A percentile compares a stretch with the other conserved stretches of the same genome.
Conservation (phyloP, 2,329 filamentous ascomycete genomes). For the Raffaelea albimanens region DNA sequence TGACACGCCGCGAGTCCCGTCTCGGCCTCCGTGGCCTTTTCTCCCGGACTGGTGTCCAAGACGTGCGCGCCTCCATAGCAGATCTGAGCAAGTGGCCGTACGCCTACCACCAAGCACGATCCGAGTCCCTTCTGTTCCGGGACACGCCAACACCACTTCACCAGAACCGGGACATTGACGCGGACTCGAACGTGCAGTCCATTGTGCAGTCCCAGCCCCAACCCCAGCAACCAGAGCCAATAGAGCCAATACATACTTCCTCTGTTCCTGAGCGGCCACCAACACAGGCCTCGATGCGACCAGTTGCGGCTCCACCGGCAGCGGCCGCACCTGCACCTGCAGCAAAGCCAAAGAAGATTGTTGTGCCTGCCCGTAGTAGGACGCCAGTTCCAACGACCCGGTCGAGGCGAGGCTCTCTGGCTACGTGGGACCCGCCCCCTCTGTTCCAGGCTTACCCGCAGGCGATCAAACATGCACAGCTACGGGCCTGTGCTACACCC, state of each 20-base stretch:
- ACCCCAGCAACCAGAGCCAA: neutral
- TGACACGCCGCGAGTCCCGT: slow-evolving; percentile 39
- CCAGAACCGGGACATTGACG: too few relatives aligned
- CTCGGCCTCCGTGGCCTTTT: slow-evolving; percentile 44
- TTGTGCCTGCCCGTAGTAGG: slow-evolving; percentile 13
- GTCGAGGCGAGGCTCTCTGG: slow-evolving; percentile 22
- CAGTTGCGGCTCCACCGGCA: neutral
- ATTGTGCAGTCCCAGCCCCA: too few relatives aligned
- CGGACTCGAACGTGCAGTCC: too few relatives aligned
- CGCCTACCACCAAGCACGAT: slow-evolving; percentile 22
- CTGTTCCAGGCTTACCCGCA: slow-evolving; percentile 84
- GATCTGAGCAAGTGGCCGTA: slow-evolving; percentile 36
- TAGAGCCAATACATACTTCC: neutral
- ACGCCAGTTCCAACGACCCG: slow-evolving; percentile 10
- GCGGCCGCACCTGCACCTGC: neutral
- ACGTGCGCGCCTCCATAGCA: slow-evolving; percentile 34
- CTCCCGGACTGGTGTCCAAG: slow-evolving; percentile 14
- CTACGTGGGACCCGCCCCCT: slow-evolving; percentile 59
- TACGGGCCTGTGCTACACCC: slow-evolving; percentile 58
- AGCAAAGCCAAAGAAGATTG: slow-evolving; percentile 17
- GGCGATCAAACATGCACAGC: slow-evolving; percentile 62
- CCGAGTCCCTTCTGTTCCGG: slow-evolving; percentile 24
- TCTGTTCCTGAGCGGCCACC: neutral
- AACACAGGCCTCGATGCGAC: neutral
- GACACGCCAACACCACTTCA: too few relatives aligned